Percentiles rank a stretch among this genome's conserved stretches.
Evolutionary conservation across 2,329 filamentous ascomycete species (phyloP).

Genomic region (Aspergillus amoenus): DNA sequence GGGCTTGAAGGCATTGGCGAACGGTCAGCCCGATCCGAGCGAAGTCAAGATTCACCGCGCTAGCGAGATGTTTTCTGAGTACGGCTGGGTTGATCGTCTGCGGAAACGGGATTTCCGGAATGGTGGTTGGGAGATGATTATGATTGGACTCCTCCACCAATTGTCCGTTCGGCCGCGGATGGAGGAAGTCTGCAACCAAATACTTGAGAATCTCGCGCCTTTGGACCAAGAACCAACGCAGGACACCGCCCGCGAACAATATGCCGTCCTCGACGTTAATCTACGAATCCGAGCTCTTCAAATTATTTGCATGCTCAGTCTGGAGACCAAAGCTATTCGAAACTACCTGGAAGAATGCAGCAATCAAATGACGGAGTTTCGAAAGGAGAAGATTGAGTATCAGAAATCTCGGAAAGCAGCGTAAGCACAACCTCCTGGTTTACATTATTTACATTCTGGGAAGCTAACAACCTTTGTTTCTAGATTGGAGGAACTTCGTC

Average conservation of each 20-base stretch:
- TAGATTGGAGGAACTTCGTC: conserved; percentile 46
- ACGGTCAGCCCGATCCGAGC: conserved; percentile 43
- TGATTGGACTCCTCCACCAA: conserved; percentile 83
- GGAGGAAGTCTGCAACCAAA: conserved; percentile 71
- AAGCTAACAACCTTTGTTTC: not conserved
- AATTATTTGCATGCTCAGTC: conserved; percentile 79
- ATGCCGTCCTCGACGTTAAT: conserved; percentile 77
- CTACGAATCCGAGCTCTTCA: conserved; percentile 76
- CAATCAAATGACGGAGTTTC: conserved; percentile 88
- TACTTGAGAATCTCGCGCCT: conserved; percentile 79
- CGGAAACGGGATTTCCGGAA: conserved; percentile 80
- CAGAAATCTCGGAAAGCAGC: conserved; percentile 71
- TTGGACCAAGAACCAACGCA: conserved; percentile 70
- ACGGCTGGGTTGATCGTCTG: conserved; percentile 82
- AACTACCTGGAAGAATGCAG: conserved; percentile 89
- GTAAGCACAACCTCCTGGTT: conserved; percentile 41
- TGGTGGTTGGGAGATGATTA: conserved; percentile 87
- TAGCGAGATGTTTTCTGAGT: conserved; percentile 69
- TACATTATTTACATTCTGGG: not conserved
- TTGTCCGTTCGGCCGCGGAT: conserved; percentile 73
- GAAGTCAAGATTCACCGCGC: conserved; percentile 53
- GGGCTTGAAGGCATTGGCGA: conserved; percentile 61
- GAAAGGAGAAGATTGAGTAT: conserved; percentile 93
- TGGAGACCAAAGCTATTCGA: conserved; percentile 82
- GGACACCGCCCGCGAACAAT: conserved; percentile 71